Evolutionary conservation across 257 asterid genomes (phyloP).

Genomic region (Solanum habrochaites): DNA sequence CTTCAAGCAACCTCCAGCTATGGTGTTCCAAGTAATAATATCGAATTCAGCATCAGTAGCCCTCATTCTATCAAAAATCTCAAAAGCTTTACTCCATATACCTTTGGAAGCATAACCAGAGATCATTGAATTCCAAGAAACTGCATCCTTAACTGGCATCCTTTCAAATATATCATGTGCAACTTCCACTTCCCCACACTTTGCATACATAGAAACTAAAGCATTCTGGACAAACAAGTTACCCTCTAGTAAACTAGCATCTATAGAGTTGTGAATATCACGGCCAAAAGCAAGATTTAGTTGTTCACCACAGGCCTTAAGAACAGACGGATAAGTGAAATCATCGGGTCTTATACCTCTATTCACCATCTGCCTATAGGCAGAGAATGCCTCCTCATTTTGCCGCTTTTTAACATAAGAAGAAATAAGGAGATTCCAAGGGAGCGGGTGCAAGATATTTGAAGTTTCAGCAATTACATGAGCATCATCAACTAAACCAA

Average conservation of each 20-base stretch:
- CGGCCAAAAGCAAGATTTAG: conserved; percentile 45
- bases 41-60: conserved; percentile 24
- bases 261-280: conserved; percentile 47
- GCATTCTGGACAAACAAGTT: conserved; percentile 80
- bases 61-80: conserved; percentile 56
- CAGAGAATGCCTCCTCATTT: conserved; percentile 33
- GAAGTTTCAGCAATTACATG: conserved; percentile 32
- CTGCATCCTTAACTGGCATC: conserved; percentile 54
- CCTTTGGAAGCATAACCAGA: conserved; percentile 60
- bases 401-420: conserved; percentile 41
- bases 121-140: conserved; percentile 80
- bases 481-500: conserved; percentile 36
- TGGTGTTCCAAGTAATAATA: conserved; percentile 60
- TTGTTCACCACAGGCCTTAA: conserved; percentile 83
- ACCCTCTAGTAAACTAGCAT: conserved; percentile 21
- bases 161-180: conserved; percentile 53
- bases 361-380: conserved; percentile 44
- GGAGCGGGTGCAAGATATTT: conserved; percentile 38
- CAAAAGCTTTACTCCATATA: conserved; percentile 61
- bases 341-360: conserved; percentile 46
- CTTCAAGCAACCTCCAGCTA: conserved; percentile 64
- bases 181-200: conserved; percentile 56
- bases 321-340: conserved; percentile 72
- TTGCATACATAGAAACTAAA: conserved; percentile 76
- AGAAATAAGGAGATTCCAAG: conserved; percentile 76